Percentiles rank a stretch among this genome's conserved stretches.
These are phyloP conservation scores for Coprinellus aureogranulatus DNA, from an alignment of 768 basidiomycete species.

Conservation along the genomic window DNA sequence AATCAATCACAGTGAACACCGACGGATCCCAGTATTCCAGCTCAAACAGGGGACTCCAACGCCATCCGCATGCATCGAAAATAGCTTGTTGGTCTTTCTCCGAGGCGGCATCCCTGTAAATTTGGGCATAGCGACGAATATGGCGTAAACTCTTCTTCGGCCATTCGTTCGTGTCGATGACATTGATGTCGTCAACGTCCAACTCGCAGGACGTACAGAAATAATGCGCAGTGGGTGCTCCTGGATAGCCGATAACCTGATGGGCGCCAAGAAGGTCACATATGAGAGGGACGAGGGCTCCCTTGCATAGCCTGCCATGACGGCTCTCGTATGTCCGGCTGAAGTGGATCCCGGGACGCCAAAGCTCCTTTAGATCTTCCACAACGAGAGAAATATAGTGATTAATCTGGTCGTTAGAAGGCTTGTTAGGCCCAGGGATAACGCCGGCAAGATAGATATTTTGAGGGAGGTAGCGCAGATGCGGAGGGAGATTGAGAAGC, in stretches of 20 bases:
- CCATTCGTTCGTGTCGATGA: constrained; percentile 20
- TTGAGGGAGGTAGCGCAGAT: constrained; percentile 22
- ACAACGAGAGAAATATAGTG: constrained; percentile 33
- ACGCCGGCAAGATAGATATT: constrained; percentile 37
- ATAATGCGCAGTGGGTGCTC: constrained; percentile 6
- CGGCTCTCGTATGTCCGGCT: constrained; percentile 15
- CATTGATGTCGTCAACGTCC: constrained; percentile 14
- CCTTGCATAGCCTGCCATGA: constrained; percentile 20
- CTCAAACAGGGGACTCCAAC: constrained; percentile 8
- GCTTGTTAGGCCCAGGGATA: constrained; percentile 38
- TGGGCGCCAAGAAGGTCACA: constrained; percentile 30
- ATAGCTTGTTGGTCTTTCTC: neutral
- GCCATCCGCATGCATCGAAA: constrained; percentile 8
- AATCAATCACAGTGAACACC: constrained; percentile 8
- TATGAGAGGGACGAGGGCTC: constrained; percentile 28
- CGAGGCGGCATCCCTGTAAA: neutral
- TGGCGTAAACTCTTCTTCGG: neutral
- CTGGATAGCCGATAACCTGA: constrained; percentile 26
- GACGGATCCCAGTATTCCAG: constrained; percentile 15
- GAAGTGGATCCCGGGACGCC: constrained; percentile 24
- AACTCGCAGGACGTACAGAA: constrained; percentile 20
- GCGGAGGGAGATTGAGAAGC: constrained; percentile 32
- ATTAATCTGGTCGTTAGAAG: constrained; percentile 30
- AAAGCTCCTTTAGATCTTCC: constrained; percentile 31
- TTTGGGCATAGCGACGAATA: neutral